phyloP scores from a whole-genome alignment of 768 basidiomycete species.

The Gymnopilus junonius region DNA sequence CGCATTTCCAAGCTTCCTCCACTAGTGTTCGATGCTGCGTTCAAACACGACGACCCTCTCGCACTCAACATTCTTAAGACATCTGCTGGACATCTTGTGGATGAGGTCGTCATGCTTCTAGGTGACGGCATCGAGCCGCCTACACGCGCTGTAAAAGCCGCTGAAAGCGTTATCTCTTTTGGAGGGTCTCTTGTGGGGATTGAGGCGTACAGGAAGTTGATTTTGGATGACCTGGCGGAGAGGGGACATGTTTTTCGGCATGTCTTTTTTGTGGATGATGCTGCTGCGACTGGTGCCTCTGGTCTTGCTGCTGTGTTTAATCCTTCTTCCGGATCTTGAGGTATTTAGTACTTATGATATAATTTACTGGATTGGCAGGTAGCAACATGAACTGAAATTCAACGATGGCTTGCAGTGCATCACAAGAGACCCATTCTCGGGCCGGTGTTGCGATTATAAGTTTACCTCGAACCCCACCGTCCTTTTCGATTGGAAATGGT shows the following conservation, averaged over 20 bases:
- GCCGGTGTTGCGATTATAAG: neutral
- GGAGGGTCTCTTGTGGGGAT: conserved; percentile 80
- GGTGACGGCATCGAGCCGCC: conserved; percentile 36
- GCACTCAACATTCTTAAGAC: conserved; percentile 61
- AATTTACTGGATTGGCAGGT: neutral
- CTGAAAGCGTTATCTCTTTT: conserved; percentile 68
- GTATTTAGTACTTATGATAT: neutral
- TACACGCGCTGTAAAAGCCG: conserved; percentile 50
- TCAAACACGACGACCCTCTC: conserved; percentile 67
- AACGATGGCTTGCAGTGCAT: too few relatives aligned
- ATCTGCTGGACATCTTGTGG: conserved; percentile 58
- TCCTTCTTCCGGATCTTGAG: neutral
- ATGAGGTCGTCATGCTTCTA: conserved; percentile 60
- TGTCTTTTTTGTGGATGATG: conserved; percentile 72
- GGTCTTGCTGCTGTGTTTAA: conserved; percentile 47
- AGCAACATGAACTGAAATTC: too few relatives aligned
- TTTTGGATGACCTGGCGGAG: conserved; percentile 57
- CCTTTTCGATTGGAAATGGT: conserved; percentile 4
- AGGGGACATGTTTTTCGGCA: conserved; percentile 67
- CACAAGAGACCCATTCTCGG: neutral
- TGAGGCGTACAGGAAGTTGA: conserved; percentile 57
- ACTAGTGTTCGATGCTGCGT: conserved; percentile 78
- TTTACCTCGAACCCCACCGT: neutral
- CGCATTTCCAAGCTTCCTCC: conserved; percentile 76
- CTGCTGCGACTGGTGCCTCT: conserved; percentile 64